Evolutionary conservation across 495 filamentous ascomycete genomes (phyloP), one percentile per base, ranked within the genome.

Genomic region (Amphirosellinia nigrospora): DNA sequence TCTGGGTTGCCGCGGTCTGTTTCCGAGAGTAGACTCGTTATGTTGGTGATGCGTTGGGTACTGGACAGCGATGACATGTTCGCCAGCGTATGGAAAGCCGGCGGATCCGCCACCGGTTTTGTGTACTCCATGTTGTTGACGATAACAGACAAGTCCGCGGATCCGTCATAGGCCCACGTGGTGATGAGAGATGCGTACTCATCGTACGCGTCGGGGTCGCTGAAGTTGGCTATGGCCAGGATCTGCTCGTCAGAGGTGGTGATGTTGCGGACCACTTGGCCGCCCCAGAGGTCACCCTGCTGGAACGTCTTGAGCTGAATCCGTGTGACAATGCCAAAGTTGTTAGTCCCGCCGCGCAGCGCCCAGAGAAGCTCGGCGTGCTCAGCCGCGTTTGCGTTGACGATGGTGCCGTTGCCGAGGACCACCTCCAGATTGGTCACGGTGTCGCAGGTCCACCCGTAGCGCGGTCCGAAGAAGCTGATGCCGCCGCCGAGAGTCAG

Each of bases 311-410:
- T 69, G 52, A 89, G 65, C 34, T 82, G 81, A 69, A 89, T 79
- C 79, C 80, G 32, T 36, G 88, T 89, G 9, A 88, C 84, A 62
- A 91, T 79, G n/a, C 86, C 87, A 43, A 89, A 85, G 77, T 88
- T 89, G 76, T 83, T 88, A 41, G 78, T 79, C 28, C 87, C 86
- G 52, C 88, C 88, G 62, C 86, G 85, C 26, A 90, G 79, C 5
- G 86, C 83, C 30, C 70, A 71, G 68, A 82, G 88, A 13, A 90
- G 83, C 46, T 84, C 79, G 0, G 72, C 34, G 64, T 85, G 52
- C 34, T 30, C 34, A 15, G 36, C 60, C 1, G 66, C 58, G 55
- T 76, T 82, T 23, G 76, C 83, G 3, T 76, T 75, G 32, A 80
- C 72, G 55, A 85, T 68, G 6, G 28, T 39, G 11, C 77, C 78